A percentile compares a stretch with the other conserved stretches of the same genome.
Evolutionary conservation across 2,329 filamentous ascomycete species (phyloP).

Genomic region (Nannizziopsis arthrosporioides): DNA sequence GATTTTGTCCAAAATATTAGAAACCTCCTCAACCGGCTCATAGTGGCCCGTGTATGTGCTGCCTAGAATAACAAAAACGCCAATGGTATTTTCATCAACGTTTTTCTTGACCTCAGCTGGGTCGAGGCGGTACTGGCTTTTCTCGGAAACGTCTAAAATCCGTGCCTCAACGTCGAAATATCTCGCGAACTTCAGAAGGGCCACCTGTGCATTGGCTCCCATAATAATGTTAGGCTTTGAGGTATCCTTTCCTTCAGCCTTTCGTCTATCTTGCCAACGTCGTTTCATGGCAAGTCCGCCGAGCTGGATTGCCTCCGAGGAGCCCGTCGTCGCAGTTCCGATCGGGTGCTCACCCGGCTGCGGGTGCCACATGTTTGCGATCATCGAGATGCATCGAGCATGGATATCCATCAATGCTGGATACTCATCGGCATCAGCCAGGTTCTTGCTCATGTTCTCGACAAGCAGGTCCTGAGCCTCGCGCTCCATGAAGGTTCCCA

Average conservation of each 20-base stretch:
- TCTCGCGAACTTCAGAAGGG: conserved; percentile 57
- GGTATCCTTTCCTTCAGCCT: conserved; percentile 49
- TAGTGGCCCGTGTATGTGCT: conserved; percentile 65
- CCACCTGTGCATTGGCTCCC: conserved; percentile 62
- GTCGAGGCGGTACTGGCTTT: conserved; percentile 52
- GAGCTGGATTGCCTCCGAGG: conserved; percentile 58
- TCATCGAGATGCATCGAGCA: conserved; percentile 55
- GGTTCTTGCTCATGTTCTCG: conserved; percentile 59
- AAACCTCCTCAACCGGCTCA: conserved; percentile 58
- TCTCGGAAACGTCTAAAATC: conserved; percentile 51
- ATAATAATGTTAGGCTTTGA: conserved; percentile 60
- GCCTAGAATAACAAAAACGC: conserved; percentile 61
- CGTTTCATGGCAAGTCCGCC: conserved; percentile 63
- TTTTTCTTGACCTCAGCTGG: conserved; percentile 53
- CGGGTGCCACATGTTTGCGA: conserved; percentile 55
- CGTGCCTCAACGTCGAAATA: conserved; percentile 63
- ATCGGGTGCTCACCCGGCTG: conserved; percentile 52
- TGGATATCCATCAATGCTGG: conserved; percentile 51
- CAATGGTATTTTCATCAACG: conserved; percentile 65
- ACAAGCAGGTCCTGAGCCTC: conserved; percentile 54
- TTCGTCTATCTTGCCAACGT: conserved; percentile 56
- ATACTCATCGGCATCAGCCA: conserved; percentile 59
- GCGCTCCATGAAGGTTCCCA: conserved; percentile 60
- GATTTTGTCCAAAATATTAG: conserved; percentile 51
- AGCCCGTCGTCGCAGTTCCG: conserved; percentile 59